phyloP scores from a whole-genome alignment of 2,329 filamentous ascomycete genomes.

The Fusarium coicis region DNA sequence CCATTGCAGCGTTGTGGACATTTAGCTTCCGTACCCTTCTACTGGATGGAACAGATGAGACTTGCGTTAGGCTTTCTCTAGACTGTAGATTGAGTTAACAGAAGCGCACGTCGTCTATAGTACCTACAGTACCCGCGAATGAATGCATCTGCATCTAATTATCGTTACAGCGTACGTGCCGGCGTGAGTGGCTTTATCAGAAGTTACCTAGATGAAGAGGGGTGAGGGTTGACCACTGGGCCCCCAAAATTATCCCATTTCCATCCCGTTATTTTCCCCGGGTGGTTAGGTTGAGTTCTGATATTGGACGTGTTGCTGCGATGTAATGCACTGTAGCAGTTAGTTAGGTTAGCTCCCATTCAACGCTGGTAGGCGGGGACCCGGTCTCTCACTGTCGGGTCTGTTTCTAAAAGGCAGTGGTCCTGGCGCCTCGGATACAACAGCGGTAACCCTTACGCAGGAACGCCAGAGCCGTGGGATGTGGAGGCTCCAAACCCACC shows the following conservation, averaged over 20 bases:
- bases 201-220: constrained; percentile 8
- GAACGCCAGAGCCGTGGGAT: constrained; percentile 43
- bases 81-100: constrained; percentile 1
- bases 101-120: neutral
- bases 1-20: constrained; percentile 3
- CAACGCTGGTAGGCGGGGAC: neutral
- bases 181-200: constrained; percentile 23
- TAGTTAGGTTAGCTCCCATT: neutral
- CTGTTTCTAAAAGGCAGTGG: constrained; percentile 17
- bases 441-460: constrained; percentile 47
- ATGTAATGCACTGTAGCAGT: neutral
- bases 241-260: constrained; percentile 21
- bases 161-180: neutral
- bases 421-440: constrained; percentile 33
- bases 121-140: neutral
- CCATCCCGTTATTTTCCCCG: constrained; percentile 20
- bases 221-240: constrained; percentile 17
- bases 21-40: constrained; percentile 7
- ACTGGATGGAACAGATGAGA: constrained; percentile 8
- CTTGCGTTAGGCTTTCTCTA: constrained; percentile 10
- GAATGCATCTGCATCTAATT: neutral
- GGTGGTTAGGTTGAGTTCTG: neutral
- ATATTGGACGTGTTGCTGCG: neutral
- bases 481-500: constrained; percentile 40
- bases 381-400: neutral